Evolutionary conservation across 2,329 filamentous ascomycete genomes (phyloP), one percentile per base, ranked within the genome.

Genomic region (Aspergillus versicolor): DNA sequence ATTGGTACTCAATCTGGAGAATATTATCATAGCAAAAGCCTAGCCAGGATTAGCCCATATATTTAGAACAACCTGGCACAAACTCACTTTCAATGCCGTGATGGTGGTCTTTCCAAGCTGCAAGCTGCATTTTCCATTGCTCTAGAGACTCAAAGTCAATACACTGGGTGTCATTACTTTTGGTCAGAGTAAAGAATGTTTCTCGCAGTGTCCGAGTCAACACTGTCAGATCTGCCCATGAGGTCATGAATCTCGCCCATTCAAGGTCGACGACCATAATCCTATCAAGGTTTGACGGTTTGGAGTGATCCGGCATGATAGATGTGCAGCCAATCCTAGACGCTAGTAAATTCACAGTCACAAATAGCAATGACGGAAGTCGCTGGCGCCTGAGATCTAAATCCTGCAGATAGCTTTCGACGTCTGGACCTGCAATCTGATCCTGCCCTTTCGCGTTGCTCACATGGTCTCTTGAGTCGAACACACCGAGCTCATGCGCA

Each of bases 401-500:
- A 13, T 65, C 58, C 24, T 63, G 52, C 1, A 64, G 49, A 51
- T 67, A 67, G 1, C 43, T 44, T 27, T 56, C 57, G 17, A 58
- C 58, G 46, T 65, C 61, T 4, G 54, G 30, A 2, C 56, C 57
- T 40, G 54, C 53, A 1, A 57, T 40, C 8, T 52, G 22, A 3
- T 19, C 27, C 30, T 52, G 38, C 2, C 56, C 54, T 57, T 59
- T 69, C 68, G 17, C 48, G 58, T 30, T 63, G 58, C 9, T 63
- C 63, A 43, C 19, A 15, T 43, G 12, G 21, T 75, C 67, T 51
- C 78, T 38, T 5, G 41, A 17, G 27, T 45, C 71, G 63, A 82
- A 77, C 9, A 82, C 68, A 3, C 79, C 75, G 15, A 82, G 71
- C 62, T 82, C 79, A 51, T 82, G 79, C 1, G 79, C 78, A 9